Evolutionary conservation across 2,329 filamentous ascomycete genomes (phyloP).

Genomic region (Aspergillus caelatus): DNA sequence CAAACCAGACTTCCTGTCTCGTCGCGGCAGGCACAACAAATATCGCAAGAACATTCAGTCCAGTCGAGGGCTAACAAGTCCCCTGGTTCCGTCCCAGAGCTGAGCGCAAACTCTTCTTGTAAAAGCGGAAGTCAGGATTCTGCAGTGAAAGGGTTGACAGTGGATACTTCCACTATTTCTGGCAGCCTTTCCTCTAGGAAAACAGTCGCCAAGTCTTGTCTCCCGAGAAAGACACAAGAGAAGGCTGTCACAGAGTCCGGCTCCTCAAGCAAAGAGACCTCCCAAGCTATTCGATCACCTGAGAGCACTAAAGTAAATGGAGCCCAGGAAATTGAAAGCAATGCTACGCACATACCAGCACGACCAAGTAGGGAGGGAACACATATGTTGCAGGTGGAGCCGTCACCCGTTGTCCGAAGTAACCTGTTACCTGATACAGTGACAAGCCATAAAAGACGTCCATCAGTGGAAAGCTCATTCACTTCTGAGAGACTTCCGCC

Average conservation of each 20-base stretch:
- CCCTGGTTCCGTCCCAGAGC: slow-evolving; percentile 12
- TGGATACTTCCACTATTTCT: slow-evolving; percentile 25
- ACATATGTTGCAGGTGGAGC: slow-evolving; percentile 59
- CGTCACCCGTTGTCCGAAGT: slow-evolving; percentile 59
- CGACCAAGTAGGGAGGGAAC: slow-evolving; percentile 72
- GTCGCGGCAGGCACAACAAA: slow-evolving; percentile 24
- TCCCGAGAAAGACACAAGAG: slow-evolving; percentile 41
- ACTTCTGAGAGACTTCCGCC: slow-evolving; percentile 32
- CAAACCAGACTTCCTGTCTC: slow-evolving; percentile 40
- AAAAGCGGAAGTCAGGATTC: slow-evolving; percentile 2
- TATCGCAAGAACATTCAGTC: slow-evolving; percentile 23
- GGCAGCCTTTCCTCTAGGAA: slow-evolving; percentile 66
- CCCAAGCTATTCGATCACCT: neutral
- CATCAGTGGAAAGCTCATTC: slow-evolving; percentile 50
- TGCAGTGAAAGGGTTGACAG: neutral
- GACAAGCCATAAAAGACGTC: slow-evolving; percentile 53
- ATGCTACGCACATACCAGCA: slow-evolving; percentile 50
- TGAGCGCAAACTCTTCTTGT: slow-evolving; percentile 14
- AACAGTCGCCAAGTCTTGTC: slow-evolving; percentile 60
- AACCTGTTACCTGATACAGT: slow-evolving; percentile 54
- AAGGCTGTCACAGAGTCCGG: slow-evolving; percentile 23
- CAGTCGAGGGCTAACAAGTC: slow-evolving; percentile 19
- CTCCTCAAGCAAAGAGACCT: neutral
- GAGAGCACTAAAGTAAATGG: neutral
- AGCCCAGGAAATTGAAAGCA: slow-evolving; percentile 5